Conservation (phyloP, 768 basidiomycete genomes). For the Collybia mongolica region DNA sequence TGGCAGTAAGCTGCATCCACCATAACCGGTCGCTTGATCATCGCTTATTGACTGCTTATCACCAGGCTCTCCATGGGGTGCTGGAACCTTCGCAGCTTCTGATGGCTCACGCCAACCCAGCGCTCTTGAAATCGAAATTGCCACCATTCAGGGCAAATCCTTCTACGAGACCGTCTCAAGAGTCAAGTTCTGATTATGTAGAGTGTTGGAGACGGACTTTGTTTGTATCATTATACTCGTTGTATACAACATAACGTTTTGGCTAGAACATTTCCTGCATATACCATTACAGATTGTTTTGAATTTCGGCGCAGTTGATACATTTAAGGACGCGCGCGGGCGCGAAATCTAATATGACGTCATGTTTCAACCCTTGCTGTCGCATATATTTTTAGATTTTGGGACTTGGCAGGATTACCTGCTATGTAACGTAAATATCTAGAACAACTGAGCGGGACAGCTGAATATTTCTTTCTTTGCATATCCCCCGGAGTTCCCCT, state of each 20-base stretch:
- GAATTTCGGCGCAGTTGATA: no score
- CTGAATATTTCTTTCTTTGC: not conserved
- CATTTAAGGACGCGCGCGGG: no score
- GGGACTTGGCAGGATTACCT: no score
- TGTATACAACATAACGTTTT: no score
- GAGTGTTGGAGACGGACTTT: not conserved
- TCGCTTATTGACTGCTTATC: not conserved
- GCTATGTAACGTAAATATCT: no score
- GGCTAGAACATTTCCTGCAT: no score
- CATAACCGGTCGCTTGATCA: not conserved
- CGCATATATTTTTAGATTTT: no score
- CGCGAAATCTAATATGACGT: no score
- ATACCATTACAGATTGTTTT: no score
- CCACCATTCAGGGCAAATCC: constrained; percentile 51
- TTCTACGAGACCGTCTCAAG: constrained; percentile 52
- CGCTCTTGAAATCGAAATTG: constrained; percentile 55
- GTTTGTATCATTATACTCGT: not conserved
- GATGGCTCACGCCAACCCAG: constrained; percentile 63
- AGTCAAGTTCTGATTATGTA: constrained; percentile 29
- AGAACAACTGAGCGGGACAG: not conserved
- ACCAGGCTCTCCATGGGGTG: constrained; percentile 76
- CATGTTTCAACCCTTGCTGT: no score
- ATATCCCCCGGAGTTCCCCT: not conserved
- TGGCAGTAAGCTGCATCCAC: constrained; percentile 47
- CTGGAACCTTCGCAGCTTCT: constrained; percentile 61